Evolutionary conservation across 2,329 filamentous ascomycete species (phyloP), one percentile per base, ranked within the genome.

Genomic region (Epichloe amarillans): DNA sequence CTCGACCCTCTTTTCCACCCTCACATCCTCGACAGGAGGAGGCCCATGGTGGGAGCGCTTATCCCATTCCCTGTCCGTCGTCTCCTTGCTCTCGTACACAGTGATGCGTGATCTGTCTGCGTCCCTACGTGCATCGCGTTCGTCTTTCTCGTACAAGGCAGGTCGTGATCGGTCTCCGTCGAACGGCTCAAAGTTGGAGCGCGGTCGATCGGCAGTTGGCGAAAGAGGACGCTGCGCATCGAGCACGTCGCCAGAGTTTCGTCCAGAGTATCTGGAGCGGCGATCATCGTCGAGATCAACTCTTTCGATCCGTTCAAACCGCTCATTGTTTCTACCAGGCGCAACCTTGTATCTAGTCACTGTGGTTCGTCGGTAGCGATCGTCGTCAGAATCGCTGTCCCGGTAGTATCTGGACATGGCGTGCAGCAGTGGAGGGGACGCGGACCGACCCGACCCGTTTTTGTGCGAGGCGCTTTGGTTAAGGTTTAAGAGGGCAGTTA

Each of bases 341-440:
- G 64, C 62, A 30, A 77, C 72, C 60, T 77, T 77, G 67, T 77
- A 77, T 50, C 74, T 70, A 54, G 70, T 72, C 50, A 77, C 68
- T n/a, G 72, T 75, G 5, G 72, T 71, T 53, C 64, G 67, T 58
- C 66, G 67, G 62, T 70, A 71, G 41, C 65, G 63, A 47, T 75
- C 72, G 50, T 75, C 74, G 54, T 73, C 70, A 14, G 64, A 69
- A 45, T 62, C 62, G 53, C 55, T 60, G 47, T 66, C 64, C 49
- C 66, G 64, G 55, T 66, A 67, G 53, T 60, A 59, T 54, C 64
- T 63, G 54, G 64, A 57, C 52, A 53, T 52, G 64, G 61, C 55
- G 55, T 56, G 50, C 63, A 61, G 51, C 64, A 61, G 53, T 56
- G 47, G 39, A 40, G 39, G 42, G 23, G 38, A 46, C 12, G 49